phyloP scores from a whole-genome alignment of 2,329 filamentous ascomycete genomes.

The Venturia asperata region DNA sequence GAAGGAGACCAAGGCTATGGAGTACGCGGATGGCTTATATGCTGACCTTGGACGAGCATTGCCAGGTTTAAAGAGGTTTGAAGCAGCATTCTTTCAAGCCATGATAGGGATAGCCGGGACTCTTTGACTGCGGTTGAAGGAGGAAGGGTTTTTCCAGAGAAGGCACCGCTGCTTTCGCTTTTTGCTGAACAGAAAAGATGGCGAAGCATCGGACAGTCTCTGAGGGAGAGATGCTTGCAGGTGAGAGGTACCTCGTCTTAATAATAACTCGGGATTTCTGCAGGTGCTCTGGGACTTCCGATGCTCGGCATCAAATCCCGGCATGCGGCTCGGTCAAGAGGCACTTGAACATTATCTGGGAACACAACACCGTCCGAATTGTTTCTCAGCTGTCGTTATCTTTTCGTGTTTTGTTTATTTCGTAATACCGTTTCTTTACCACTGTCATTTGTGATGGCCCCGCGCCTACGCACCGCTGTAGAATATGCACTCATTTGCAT shows the following conservation, averaged over 20 bases:
- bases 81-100: too few relatives aligned
- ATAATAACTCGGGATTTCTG: background rate
- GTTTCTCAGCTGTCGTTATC: background rate
- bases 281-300: background rate
- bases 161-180: too few relatives aligned
- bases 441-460: background rate
- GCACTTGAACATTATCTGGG: background rate
- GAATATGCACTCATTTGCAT: conserved; percentile 20
- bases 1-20: too few relatives aligned
- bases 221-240: background rate
- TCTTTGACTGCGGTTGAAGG: too few relatives aligned
- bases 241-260: too few relatives aligned
- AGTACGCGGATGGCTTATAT: too few relatives aligned
- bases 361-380: background rate
- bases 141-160: too few relatives aligned
- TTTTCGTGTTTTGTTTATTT: background rate
- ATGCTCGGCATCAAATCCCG: background rate
- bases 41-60: too few relatives aligned
- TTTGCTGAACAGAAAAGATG: too few relatives aligned
- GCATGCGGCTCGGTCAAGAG: background rate
- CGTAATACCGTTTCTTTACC: background rate
- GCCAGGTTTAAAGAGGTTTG: too few relatives aligned
- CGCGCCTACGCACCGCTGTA: conserved; percentile 1
- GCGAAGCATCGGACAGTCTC: too few relatives aligned
- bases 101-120: too few relatives aligned